Evolutionary conservation across 768 basidiomycete genomes (phyloP).

Genomic region (Hortiboletus flavorubellus): DNA sequence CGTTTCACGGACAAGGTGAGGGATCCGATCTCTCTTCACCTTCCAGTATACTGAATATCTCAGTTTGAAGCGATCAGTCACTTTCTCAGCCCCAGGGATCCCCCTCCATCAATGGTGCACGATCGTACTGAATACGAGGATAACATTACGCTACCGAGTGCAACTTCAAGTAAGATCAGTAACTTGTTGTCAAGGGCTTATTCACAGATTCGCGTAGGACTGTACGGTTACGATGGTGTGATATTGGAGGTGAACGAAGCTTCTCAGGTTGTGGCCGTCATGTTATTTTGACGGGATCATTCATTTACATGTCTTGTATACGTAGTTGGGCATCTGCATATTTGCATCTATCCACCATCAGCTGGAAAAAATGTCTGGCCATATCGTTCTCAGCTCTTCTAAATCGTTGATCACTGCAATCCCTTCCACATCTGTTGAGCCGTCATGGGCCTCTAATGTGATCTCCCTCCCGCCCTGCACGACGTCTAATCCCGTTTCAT

Average conservation of each 20-base stretch:
- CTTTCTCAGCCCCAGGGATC: slow-evolving; percentile 70
- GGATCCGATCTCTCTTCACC: neutral
- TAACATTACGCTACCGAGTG: slow-evolving; percentile 60
- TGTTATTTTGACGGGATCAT: slow-evolving; percentile 48
- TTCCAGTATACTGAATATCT: neutral
- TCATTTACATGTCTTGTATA: neutral
- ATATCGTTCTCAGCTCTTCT: slow-evolving; percentile 65
- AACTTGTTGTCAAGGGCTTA: neutral
- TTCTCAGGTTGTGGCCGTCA: slow-evolving; percentile 74
- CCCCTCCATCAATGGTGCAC: slow-evolving; percentile 75
- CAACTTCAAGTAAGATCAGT: slow-evolving; percentile 59
- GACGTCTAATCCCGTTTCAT: slow-evolving; percentile 59
- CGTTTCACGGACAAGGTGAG: slow-evolving; percentile 67
- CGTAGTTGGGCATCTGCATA: neutral
- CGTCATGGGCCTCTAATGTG: slow-evolving; percentile 38
- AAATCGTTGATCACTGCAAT: slow-evolving; percentile 54
- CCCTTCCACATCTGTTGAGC: slow-evolving; percentile 38
- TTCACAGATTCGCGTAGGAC: slow-evolving; percentile 11
- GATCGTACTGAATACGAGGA: slow-evolving; percentile 79
- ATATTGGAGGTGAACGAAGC: slow-evolving; percentile 76
- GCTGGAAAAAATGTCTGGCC: slow-evolving; percentile 69
- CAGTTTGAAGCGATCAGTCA: slow-evolving; percentile 79
- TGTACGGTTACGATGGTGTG: slow-evolving; percentile 79
- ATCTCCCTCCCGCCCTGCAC: slow-evolving; percentile 61
- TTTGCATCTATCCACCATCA: slow-evolving; percentile 3